Percentiles rank a stretch among this genome's conserved stretches.
These are phyloP conservation scores for Globisporangium barbulae DNA, from an alignment of 352 stramenopile genomes.

Conservation along the genomic window DNA sequence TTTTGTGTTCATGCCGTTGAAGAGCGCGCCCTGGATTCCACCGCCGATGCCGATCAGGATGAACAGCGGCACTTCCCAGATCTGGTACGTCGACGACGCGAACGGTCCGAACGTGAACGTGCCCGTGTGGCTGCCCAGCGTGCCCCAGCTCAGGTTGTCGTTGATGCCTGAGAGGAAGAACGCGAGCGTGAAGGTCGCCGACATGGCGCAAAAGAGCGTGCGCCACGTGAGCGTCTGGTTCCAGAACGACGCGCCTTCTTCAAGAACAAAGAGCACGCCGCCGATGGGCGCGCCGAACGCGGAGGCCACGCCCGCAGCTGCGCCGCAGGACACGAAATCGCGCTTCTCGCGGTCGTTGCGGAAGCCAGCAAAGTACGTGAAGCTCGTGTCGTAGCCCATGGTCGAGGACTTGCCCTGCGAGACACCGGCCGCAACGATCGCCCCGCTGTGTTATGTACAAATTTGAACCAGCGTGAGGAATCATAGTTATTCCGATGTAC, in stretches of 20 bases:
- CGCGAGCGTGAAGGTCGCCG: slow-evolving; percentile 79
- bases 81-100: slow-evolving; percentile 91
- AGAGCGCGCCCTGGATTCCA: slow-evolving; percentile 95
- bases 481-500: too few species aligned
- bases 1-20: slow-evolving; percentile 94
- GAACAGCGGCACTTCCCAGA: slow-evolving; percentile 94
- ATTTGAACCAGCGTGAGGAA: too few species aligned
- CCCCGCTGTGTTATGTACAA: slow-evolving; percentile 43
- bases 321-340: slow-evolving; percentile 97
- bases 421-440: slow-evolving; percentile 93
- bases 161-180: slow-evolving; percentile 85
- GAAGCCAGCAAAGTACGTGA: slow-evolving; percentile 90
- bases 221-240: slow-evolving; percentile 97
- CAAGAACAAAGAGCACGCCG: slow-evolving; percentile 96
- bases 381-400: slow-evolving; percentile 87
- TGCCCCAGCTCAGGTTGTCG: slow-evolving; percentile 39
- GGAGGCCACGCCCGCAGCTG: slow-evolving; percentile 95
- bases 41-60: slow-evolving; percentile 96
- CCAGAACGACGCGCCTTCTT: slow-evolving; percentile 98
- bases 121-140: slow-evolving; percentile 49
- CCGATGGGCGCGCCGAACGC: slow-evolving; percentile 98
- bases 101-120: slow-evolving; percentile 91
- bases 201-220: slow-evolving; percentile 97
- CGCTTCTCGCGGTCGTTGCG: slow-evolving; percentile 95
- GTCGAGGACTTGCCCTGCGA: slow-evolving; percentile 91